Base-by-base conservation (phyloP, 2,329 filamentous ascomycete genomes). In the Hypoxylon sp. region DNA sequence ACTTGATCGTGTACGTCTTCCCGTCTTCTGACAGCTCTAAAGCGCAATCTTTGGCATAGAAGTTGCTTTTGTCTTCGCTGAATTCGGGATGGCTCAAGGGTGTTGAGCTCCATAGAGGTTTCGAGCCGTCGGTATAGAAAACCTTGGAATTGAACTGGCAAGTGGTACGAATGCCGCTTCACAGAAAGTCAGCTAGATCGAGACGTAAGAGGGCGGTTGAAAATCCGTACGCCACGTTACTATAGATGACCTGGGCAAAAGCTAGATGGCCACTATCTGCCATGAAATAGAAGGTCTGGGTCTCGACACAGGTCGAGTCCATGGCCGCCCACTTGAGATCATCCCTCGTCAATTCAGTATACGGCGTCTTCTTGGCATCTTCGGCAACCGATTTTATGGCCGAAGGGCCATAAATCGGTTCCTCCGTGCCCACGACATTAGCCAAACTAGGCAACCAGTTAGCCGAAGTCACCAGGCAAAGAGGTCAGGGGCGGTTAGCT, bases 101-200 rank as follows among this genome's bases (percentile, higher is more conserved):
- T 71, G 93, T 93, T 25, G 94, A 92, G 73, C 90, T 92, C 93
- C 94, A 99, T 49, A 96, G 84, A 63, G 92, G 89, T 77, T 91
- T 91, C 71, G 90, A 87, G 72, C 85, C 84, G 74, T 92, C 90
- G 65, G 89, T 86, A 79, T 91, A 92, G 84, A 95, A 97, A 80
- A 98, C 87, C 85, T 98, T 98, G 81, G 88, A 89, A 84, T 93
- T 98, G 87, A 98, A 97, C 82, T 98, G 95, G 78, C 89, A 90
- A 25, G 95, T 99, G 46, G 91, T 94, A 75, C 92, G 91, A 72
- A 99, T 89, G 79, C 95, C 94, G 74, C 94, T 97, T 77, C 72
- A 68, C 14, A 58, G n/a, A 48, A 28, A 41, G 63, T 70, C 65
- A 75, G 74, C 67, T 67, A 51, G 63, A 53, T 62, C 19, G 64